phyloP scores from a whole-genome alignment of 805 yeast genomes.

The Candida krabiensis region DNA sequence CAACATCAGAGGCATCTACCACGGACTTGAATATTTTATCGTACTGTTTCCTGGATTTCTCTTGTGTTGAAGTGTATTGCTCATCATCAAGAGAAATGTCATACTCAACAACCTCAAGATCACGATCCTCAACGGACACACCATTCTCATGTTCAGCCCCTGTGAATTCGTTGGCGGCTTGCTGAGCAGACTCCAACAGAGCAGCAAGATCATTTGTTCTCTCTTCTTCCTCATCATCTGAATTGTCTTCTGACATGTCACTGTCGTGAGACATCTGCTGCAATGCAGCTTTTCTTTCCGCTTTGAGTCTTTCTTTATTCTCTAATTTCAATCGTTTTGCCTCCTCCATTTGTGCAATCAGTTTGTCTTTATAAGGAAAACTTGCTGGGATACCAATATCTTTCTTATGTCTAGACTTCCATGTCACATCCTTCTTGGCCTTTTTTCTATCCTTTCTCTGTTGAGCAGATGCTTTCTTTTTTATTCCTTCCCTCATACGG shows the following conservation, averaged over 20 bases:
- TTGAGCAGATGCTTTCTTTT: slow-evolving; percentile 93
- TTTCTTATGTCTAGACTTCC: slow-evolving; percentile 82
- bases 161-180: slow-evolving; percentile 74
- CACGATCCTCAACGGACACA: slow-evolving; percentile 39
- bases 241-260: slow-evolving; percentile 34
- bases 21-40: slow-evolving; percentile 93
- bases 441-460: slow-evolving; percentile 78
- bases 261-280: slow-evolving; percentile 35
- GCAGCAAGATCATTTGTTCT: slow-evolving; percentile 67
- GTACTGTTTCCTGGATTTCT: slow-evolving; percentile 83
- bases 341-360: slow-evolving; percentile 70
- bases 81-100: slow-evolving; percentile 43
- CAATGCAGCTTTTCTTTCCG: slow-evolving; percentile 47
- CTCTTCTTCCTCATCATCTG: slow-evolving; percentile 42
- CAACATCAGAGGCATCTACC: slow-evolving; percentile 88
- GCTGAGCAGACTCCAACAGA: slow-evolving; percentile 83
- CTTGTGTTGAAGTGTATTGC: slow-evolving; percentile 50
- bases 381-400: slow-evolving; percentile 95
- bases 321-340: slow-evolving; percentile 56
- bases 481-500: slow-evolving; percentile 93
- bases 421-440: slow-evolving; percentile 87
- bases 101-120: slow-evolving; percentile 50
- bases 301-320: slow-evolving; percentile 49
- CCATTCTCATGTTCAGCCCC: slow-evolving; percentile 44
- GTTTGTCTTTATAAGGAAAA: slow-evolving; percentile 90